Evolutionary conservation across 2,329 filamentous ascomycete species (phyloP).

Genomic region (Curvularia lunata): DNA sequence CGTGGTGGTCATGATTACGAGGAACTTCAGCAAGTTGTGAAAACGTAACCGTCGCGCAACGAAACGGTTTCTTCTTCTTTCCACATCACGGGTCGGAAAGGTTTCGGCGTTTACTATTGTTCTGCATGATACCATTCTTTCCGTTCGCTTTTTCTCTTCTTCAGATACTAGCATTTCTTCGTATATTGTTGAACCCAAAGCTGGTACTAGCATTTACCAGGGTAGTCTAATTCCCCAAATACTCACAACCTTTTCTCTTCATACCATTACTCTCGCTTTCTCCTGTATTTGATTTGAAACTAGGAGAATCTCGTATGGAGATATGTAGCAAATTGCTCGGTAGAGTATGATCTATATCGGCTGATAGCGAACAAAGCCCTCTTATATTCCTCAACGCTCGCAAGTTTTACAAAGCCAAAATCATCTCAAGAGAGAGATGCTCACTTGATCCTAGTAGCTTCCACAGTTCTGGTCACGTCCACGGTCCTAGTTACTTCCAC

Average conservation of each 20-base stretch:
- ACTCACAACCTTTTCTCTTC: not conserved
- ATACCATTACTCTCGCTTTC: not conserved
- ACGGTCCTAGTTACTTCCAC: too few relatives aligned
- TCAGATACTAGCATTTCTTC: conserved; percentile 1
- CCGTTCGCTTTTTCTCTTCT: conserved; percentile 5
- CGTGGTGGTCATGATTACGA: conserved; percentile 48
- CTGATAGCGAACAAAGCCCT: not conserved
- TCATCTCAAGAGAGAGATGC: not conserved
- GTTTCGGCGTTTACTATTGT: not conserved
- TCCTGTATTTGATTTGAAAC: not conserved
- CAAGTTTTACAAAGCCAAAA: not conserved
- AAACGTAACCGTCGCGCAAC: not conserved
- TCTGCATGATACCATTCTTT: conserved; percentile 18
- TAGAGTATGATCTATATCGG: not conserved
- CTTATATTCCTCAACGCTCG: not conserved
- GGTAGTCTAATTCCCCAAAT: not conserved
- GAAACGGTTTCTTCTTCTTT: not conserved
- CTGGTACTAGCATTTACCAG: not conserved
- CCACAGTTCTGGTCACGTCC: too few relatives aligned
- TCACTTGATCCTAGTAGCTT: not conserved
- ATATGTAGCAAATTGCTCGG: not conserved
- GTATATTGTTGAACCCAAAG: not conserved
- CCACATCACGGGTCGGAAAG: not conserved
- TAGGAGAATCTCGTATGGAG: not conserved
- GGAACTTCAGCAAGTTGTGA: conserved; percentile 46